Conservation (phyloP, 441 rosid genomes). For the Gossypium aridum region DNA sequence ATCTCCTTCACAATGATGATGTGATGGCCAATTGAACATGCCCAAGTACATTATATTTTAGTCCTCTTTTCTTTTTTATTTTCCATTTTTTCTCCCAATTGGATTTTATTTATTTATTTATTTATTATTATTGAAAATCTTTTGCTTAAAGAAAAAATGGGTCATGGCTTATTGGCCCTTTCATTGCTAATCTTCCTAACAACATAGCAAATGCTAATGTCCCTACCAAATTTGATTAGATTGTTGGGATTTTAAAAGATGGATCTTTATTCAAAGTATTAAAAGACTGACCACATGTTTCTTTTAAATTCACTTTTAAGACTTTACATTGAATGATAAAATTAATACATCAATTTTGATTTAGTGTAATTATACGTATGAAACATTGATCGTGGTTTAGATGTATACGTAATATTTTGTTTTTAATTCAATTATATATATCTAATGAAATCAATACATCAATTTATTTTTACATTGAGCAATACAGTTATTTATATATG, state of each 20-base stretch:
- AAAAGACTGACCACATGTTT: neutral
- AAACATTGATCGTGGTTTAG: too few species aligned
- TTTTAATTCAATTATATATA: too few species aligned
- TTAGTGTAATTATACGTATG: too few species aligned
- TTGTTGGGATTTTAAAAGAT: conserved; percentile 2
- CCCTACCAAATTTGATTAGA: neutral
- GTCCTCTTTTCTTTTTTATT: neutral
- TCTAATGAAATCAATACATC: too few species aligned
- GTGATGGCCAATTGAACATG: neutral
- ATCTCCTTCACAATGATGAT: neutral
- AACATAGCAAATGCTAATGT: neutral
- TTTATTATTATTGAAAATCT: neutral
- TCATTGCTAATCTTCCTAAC: neutral
- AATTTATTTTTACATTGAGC: too few species aligned
- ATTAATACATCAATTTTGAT: too few species aligned
- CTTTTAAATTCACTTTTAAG: neutral
- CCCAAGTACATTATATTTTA: neutral
- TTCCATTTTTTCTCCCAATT: neutral
- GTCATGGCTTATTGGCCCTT: neutral
- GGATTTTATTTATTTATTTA: neutral
- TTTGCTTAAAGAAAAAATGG: neutral
- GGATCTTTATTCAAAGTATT: neutral
- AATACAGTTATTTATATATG: too few species aligned
- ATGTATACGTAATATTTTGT: too few species aligned
- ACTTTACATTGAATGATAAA: neutral